Evolutionary conservation across 2,329 filamentous ascomycete genomes (phyloP).

Genomic region (Fusarium annulatum): DNA sequence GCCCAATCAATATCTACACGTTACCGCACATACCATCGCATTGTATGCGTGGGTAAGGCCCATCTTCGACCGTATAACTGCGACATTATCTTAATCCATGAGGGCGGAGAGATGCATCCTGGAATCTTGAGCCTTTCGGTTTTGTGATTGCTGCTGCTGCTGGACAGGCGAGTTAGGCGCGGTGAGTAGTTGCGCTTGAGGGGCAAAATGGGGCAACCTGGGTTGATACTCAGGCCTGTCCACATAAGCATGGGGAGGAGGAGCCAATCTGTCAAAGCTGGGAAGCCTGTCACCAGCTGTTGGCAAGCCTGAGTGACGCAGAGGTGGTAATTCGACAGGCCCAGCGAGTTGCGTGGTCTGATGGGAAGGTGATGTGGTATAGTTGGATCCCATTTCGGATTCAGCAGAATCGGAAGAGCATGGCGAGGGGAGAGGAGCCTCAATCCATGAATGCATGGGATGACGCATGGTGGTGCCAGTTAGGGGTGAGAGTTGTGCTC

Average conservation of each 20-base stretch:
- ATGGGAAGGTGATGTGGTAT: constrained; percentile 67
- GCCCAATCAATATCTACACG: background rate
- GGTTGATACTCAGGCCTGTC: constrained; percentile 24
- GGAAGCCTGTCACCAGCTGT: constrained; percentile 44
- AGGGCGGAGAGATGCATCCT: constrained; percentile 43
- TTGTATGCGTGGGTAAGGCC: background rate
- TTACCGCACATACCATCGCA: background rate
- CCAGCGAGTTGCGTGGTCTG: constrained; percentile 51
- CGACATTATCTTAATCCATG: constrained; percentile 14
- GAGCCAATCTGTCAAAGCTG: constrained; percentile 40
- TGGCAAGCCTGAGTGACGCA: constrained; percentile 27
- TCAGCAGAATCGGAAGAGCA: constrained; percentile 61
- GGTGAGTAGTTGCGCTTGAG: constrained; percentile 42
- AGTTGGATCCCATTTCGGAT: constrained; percentile 74
- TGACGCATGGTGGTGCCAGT: constrained; percentile 38
- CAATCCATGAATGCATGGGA: constrained; percentile 39
- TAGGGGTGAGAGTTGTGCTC: constrained; percentile 29
- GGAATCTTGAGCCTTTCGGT: constrained; percentile 34
- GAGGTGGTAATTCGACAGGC: constrained; percentile 57
- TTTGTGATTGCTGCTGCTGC: constrained; percentile 28
- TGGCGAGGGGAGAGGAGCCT: constrained; percentile 53
- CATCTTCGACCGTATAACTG: background rate
- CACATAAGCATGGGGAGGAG: constrained; percentile 13
- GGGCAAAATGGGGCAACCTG: constrained; percentile 21
- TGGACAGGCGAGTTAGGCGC: constrained; percentile 45